Base-by-base conservation (phyloP, 2,329 filamentous ascomycete genomes). In the Calonectria honghensis region DNA sequence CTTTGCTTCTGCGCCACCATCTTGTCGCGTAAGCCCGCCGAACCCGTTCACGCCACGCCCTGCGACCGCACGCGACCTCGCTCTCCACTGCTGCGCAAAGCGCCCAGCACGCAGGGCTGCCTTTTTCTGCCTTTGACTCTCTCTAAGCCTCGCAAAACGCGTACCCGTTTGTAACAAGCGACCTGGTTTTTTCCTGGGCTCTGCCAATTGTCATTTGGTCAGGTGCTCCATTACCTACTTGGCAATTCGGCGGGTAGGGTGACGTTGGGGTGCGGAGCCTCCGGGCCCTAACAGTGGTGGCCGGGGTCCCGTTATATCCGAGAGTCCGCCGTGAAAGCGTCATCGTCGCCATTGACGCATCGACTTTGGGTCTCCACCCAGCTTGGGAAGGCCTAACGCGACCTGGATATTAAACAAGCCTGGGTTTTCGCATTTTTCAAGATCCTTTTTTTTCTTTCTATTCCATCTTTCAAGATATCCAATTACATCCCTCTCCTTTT, bases 231-330 rank as follows among this genome's bases (percentile, higher is more conserved):
- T 68, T 68, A 7, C 32, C 48, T 45, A 50, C 61, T 65, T 65
- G 61, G 61, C 61, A 50, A 10, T 7, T 50, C 61, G 61, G 61
- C 61, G 27, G 41, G 39, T 48, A 45, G 39, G 61, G 61, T 68
- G 66, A 68, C 51, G 51, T 68, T 68, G 31, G 50, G 27, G 39
- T 50, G 61, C 61, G 41, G 61, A 31, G 35, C 61, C 41, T 20
- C 52, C 67, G 41, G 52, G 20, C 41, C 10, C 37, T 59, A 32
- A 37, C 50, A 35, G 27, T 24, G n/a, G 32, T 39, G 27, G 31
- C 31, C 57, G 48, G 66, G 72, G 37, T 59, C 64, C 72, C 67
- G 72, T 70, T 70, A 70, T 73, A 67, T 73, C 72, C 72, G 72
- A 73, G 41, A 70, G 27, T 41, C 66, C 68, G 59, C 37, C 41